These are phyloP conservation scores for Fusarium nelsonii DNA, from an alignment of 2,329 filamentous ascomycete species.

Conservation along the genomic window DNA sequence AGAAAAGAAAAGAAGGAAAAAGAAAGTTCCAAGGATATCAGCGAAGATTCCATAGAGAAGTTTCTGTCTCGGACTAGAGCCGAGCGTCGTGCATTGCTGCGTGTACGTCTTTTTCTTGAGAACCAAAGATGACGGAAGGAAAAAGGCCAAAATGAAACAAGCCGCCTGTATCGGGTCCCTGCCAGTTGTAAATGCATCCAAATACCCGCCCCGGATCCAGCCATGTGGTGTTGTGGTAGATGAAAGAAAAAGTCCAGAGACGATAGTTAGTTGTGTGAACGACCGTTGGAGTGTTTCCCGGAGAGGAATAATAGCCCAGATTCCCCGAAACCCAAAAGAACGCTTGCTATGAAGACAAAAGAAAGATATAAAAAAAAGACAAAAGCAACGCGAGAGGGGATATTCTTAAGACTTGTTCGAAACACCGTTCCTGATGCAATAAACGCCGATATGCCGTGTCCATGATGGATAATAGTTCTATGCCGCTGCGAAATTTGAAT, in stretches of 20 bases:
- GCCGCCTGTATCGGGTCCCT: slow-evolving; percentile 62
- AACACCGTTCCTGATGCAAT: slow-evolving; percentile 60
- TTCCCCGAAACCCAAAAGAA: slow-evolving; percentile 52
- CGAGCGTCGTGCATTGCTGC: slow-evolving; percentile 73
- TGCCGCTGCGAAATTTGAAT: slow-evolving; percentile 54
- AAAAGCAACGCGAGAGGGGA: slow-evolving; percentile 51
- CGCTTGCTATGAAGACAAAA: slow-evolving; percentile 62
- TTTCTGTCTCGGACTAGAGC: slow-evolving; percentile 62
- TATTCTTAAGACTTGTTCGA: slow-evolving; percentile 54
- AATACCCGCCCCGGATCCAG: slow-evolving; percentile 66
- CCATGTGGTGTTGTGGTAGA: slow-evolving; percentile 62
- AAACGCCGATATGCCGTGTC: slow-evolving; percentile 57
- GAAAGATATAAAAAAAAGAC: slow-evolving; percentile 49
- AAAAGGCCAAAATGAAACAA: slow-evolving; percentile 54
- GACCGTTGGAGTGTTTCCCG: slow-evolving; percentile 53
- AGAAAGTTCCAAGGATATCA: slow-evolving; percentile 50
- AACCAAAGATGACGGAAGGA: slow-evolving; percentile 48
- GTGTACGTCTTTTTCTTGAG: slow-evolving; percentile 68
- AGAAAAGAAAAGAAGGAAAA: slow-evolving; percentile 35
- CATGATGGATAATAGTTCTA: slow-evolving; percentile 54
- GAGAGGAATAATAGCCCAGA: slow-evolving; percentile 53
- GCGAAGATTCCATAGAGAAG: slow-evolving; percentile 57
- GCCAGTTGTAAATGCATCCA: slow-evolving; percentile 67
- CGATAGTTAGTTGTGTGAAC: slow-evolving; percentile 52
- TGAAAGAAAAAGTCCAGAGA: slow-evolving; percentile 56